Evolutionary conservation across 352 stramenopile species (phyloP).

Genomic region (Phytophthora europaea): DNA sequence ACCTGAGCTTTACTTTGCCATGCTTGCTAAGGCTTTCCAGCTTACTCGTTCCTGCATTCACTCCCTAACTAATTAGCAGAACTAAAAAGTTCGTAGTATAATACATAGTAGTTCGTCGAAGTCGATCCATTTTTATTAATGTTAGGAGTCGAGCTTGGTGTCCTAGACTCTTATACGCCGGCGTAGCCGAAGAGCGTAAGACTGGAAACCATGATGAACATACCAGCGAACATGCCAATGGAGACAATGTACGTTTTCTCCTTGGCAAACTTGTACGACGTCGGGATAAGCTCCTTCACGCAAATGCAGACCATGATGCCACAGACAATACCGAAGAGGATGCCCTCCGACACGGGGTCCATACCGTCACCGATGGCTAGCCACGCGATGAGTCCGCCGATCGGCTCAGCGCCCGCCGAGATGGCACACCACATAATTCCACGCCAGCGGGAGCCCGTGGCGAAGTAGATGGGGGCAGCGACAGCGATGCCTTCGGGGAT

Average conservation of each 20-base stretch:
- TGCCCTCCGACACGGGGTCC: conserved; percentile 67
- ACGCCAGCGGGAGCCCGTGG: conserved; percentile 92
- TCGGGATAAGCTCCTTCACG: conserved; percentile 92
- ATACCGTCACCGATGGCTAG: conserved; percentile 81
- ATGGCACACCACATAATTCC: conserved; percentile 94
- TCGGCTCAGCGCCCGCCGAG: conserved; percentile 87
- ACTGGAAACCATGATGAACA: conserved; percentile 89
- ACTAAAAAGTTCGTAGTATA: no score
- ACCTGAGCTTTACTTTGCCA: no score
- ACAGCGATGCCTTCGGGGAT: conserved; percentile 96
- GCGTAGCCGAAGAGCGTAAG: conserved; percentile 87
- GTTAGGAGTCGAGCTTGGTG: background rate
- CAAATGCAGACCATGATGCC: conserved; percentile 96
- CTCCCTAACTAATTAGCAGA: no score
- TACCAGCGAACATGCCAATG: conserved; percentile 78
- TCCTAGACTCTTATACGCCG: conserved; percentile 38
- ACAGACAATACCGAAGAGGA: conserved; percentile 92
- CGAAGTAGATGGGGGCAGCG: conserved; percentile 96
- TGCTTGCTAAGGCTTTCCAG: background rate
- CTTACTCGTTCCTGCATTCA: no score
- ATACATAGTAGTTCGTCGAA: no score
- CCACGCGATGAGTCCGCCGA: conserved; percentile 91
- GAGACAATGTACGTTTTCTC: conserved; percentile 81
- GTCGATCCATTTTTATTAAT: background rate
- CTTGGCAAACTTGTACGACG: conserved; percentile 88